Evolutionary conservation across 2,329 filamentous ascomycete genomes (phyloP), one percentile per base, ranked within the genome.

Genomic region (Paramyrothecium roridum): DNA sequence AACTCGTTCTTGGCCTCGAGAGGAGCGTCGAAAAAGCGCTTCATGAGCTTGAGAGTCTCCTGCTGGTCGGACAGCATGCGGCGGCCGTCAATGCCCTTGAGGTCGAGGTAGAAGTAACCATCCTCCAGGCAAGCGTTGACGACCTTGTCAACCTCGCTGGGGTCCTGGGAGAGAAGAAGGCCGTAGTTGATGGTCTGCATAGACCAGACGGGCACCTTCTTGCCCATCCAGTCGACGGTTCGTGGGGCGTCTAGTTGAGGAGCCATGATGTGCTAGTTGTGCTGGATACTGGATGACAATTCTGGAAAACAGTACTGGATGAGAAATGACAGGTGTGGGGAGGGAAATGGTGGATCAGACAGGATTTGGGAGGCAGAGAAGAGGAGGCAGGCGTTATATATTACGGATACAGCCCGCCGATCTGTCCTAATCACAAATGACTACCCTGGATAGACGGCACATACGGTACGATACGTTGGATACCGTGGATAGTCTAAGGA

Each of bases 91-190:
- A 82, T 79, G 58, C 72, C 73, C 58, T 77, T 63, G 11, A 83
- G 73, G 63, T 83, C 77, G 45, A 84, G 74, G 64, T 83, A 81
- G 68, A 83, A 84, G 73, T 77, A 84, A 1, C 81, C 81, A 34
- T 80, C 75, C 20, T 76, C 71, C 56, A 78, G 70, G 65, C 81
- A 83, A 59, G 72, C 74, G 37, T 73, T 69, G 54, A 81, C 65
- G 8, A 82, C 70, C 61, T 76, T 80, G 57, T 82, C 77, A 10
- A 83, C 67, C 67, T 84, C 81, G 20, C 67, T 70, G 8, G 80
- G 79, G 57, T 84, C 79, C 59, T 82, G 77, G 1, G 80, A 83
- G 37, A 83, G 77, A 53, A 84, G 68, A 49, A 70, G 72, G 19
- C 73, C 74, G 63, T 79, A 83, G 71, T 80, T 71, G 62, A 84